Evolutionary conservation across 148 eudicot genomes (phyloP), one percentile per base, ranked within the genome.

Genomic region (Diospyros lotus): DNA sequence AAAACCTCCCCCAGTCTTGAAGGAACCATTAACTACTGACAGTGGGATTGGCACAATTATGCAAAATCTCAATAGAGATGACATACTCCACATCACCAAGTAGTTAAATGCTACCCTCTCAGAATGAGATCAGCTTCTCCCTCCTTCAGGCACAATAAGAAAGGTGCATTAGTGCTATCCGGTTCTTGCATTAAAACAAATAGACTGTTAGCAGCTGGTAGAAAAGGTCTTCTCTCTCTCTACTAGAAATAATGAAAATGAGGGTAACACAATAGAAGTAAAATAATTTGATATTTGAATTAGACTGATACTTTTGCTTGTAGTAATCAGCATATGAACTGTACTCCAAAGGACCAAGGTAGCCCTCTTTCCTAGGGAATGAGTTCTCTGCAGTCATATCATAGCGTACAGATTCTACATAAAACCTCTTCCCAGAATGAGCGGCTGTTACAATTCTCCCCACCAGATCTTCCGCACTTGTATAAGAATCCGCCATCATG

Each of bases 391-490:
- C 96, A 68, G 94, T 92, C 96, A 95, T 92, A 76, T 95, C 98
- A 83, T 79, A 84, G 14, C 95, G 88, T 48, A 95, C 82, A 69
- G 96, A 95, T 78, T 95, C 96, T 60, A 95, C 97, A 81, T 87
- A 95, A 78, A 95, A 95, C 82, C 98, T 90, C 88, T 95, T 95
- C 71, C 98, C 98, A 54, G 98, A 95, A 78, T 95, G 98, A 79
- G 98, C 98, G 78, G 98, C 97, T 60, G 98, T 95, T 68, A 95
- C 91, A 72, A 95, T 88, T 87, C 78, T 95, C 52, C 97, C 98
- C 11, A 89, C 85, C 81, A 95, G 79, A 79, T 90, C 89, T 60
- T 90, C 90, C 53, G 87, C 90, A 61, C 79, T 78, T 41, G 80
- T 64, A 80, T 72, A 86, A 61, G 83, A 80, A 88, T 95, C 98